phyloP scores from a whole-genome alignment of 345 rosid species.

The Hypericum perforatum region DNA sequence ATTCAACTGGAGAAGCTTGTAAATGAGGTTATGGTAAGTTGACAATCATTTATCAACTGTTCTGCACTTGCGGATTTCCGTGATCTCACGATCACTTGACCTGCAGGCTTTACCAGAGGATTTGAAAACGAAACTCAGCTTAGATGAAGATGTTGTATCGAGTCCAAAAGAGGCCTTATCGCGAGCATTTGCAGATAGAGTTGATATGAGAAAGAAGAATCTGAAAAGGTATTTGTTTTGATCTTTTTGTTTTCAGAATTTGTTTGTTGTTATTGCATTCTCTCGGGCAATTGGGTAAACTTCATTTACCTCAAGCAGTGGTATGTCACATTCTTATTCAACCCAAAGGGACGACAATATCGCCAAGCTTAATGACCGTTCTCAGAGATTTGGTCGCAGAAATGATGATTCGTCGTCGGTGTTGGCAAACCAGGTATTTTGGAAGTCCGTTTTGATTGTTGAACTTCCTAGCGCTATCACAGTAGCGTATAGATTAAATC shows the following conservation, averaged over 20 bases:
- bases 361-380: slow-evolving; percentile 37
- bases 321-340: slow-evolving; percentile 88
- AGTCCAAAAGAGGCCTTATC: slow-evolving; percentile 77
- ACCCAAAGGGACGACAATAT: slow-evolving; percentile 61
- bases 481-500: background rate
- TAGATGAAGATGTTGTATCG: slow-evolving; percentile 71
- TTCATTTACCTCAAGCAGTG: slow-evolving; percentile 33
- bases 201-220: slow-evolving; percentile 60
- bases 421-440: slow-evolving; percentile 47
- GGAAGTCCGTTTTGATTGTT: background rate
- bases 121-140: slow-evolving; percentile 67
- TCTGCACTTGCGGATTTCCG: slow-evolving; percentile 4
- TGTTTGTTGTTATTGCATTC: background rate
- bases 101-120: slow-evolving; percentile 76
- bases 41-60: slow-evolving; percentile 4
- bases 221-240: slow-evolving; percentile 37
- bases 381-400: slow-evolving; percentile 37
- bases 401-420: slow-evolving; percentile 32
- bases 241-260: background rate
- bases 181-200: slow-evolving; percentile 60
- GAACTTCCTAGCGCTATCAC: background rate
- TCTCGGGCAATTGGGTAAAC: slow-evolving; percentile 10
- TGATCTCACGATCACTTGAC: slow-evolving; percentile 10
- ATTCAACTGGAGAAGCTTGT: slow-evolving; percentile 82
- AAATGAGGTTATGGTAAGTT: slow-evolving; percentile 75